phyloP scores from a whole-genome alignment of 495 filamentous ascomycete species.

The Amniculicola lignicola region DNA sequence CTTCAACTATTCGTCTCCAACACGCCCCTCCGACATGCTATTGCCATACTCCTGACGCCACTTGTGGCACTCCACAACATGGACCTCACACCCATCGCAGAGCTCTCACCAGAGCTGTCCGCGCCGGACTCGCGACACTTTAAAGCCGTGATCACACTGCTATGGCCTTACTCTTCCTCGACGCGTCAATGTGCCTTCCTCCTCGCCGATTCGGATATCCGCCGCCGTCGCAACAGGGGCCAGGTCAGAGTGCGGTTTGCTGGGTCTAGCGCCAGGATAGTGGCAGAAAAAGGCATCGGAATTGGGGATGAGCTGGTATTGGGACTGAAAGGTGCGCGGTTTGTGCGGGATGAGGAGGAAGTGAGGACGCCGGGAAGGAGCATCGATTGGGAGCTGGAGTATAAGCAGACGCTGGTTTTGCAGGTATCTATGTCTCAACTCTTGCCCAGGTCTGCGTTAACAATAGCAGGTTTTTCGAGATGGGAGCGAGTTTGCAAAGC shows the following conservation, averaged over 20 bases:
- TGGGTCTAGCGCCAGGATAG: slow-evolving; percentile 66
- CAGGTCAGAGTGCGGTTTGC: slow-evolving; percentile 79
- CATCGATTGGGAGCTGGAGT: slow-evolving; percentile 71
- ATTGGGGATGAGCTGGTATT: slow-evolving; percentile 75
- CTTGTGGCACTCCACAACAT: too few relatives aligned
- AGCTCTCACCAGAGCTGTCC: slow-evolving; percentile 56
- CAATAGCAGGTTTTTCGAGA: slow-evolving; percentile 16
- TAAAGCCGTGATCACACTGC: slow-evolving; percentile 70
- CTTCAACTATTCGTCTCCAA: too few relatives aligned
- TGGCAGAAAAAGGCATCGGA: slow-evolving; percentile 62
- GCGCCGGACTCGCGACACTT: slow-evolving; percentile 43
- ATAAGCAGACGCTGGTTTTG: slow-evolving; percentile 55
- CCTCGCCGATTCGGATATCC: slow-evolving; percentile 81
- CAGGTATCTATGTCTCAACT: slow-evolving; percentile 48
- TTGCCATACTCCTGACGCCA: too few relatives aligned
- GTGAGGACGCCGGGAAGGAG: slow-evolving; percentile 61
- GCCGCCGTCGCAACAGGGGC: slow-evolving; percentile 71
- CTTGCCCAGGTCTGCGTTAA: neutral
- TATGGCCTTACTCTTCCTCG: slow-evolving; percentile 87
- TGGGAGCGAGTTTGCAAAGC: slow-evolving; percentile 7
- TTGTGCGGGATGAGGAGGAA: slow-evolving; percentile 42
- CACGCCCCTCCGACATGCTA: too few relatives aligned
- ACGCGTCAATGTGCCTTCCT: slow-evolving; percentile 68
- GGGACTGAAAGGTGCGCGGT: slow-evolving; percentile 58
- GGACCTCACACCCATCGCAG: slow-evolving; percentile 60